Evolutionary conservation across 2,329 filamentous ascomycete species (phyloP).

Genomic region (Monosporascus sp.): DNA sequence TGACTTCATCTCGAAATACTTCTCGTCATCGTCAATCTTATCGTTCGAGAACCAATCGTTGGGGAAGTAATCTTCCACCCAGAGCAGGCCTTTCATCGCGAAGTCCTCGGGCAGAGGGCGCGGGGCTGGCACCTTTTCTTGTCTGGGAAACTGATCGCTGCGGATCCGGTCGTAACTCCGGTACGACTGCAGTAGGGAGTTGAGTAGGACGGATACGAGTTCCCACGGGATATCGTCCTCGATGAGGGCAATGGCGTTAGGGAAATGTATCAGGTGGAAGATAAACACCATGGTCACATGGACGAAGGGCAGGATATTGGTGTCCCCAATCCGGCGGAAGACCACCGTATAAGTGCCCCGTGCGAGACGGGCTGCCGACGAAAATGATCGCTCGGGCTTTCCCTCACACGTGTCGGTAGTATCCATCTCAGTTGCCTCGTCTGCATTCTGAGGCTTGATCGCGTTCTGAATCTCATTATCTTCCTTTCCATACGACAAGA

Average conservation of each 20-base stretch:
- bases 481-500: slow-evolving; percentile 49
- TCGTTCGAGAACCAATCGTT: slow-evolving; percentile 52
- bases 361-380: slow-evolving; percentile 19
- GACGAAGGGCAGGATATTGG: slow-evolving; percentile 56
- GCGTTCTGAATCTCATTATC: slow-evolving; percentile 41
- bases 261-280: slow-evolving; percentile 36
- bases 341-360: slow-evolving; percentile 31
- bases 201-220: slow-evolving; percentile 36
- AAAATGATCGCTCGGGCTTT: slow-evolving; percentile 11
- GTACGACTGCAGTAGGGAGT: slow-evolving; percentile 30
- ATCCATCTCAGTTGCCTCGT: slow-evolving; percentile 21
- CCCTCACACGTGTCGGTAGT: slow-evolving; percentile 13
- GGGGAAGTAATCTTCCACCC: slow-evolving; percentile 55
- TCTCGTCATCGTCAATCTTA: slow-evolving; percentile 63
- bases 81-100: slow-evolving; percentile 58
- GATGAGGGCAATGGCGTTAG: slow-evolving; percentile 38
- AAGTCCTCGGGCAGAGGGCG: slow-evolving; percentile 66
- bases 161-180: slow-evolving; percentile 32
- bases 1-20: slow-evolving; percentile 56
- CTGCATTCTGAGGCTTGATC: slow-evolving; percentile 26
- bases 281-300: slow-evolving; percentile 61
- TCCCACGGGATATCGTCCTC: slow-evolving; percentile 50
- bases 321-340: slow-evolving; percentile 48
- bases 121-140: slow-evolving; percentile 36
- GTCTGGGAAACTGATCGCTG: slow-evolving; percentile 41